phyloP scores from a whole-genome alignment of 768 basidiomycete species.

The Boletus huronensis region DNA sequence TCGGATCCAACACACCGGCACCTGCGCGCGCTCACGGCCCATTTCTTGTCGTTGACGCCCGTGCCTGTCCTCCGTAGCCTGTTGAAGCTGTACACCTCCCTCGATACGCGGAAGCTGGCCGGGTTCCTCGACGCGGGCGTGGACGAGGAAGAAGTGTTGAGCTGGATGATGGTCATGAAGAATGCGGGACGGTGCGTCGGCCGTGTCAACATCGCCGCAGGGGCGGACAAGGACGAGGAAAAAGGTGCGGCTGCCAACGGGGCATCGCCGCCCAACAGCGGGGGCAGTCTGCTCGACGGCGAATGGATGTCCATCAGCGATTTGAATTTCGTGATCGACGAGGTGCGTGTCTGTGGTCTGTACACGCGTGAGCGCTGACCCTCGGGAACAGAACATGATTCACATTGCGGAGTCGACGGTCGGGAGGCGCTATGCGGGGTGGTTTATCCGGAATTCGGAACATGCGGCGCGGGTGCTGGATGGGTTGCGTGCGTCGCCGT shows the following conservation, averaged over 20 bases:
- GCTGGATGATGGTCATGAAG: conserved; percentile 97
- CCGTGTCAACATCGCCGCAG: conserved; percentile 38
- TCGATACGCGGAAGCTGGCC: conserved; percentile 88
- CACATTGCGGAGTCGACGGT: conserved; percentile 94
- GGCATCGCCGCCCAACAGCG: conserved; percentile 14
- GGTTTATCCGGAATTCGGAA: conserved; percentile 97
- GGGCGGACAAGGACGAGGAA: conserved; percentile 38
- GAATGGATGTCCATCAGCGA: conserved; percentile 88
- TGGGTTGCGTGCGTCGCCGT: conserved; percentile 57
- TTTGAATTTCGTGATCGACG: conserved; percentile 92
- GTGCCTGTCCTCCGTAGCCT: conserved; percentile 88
- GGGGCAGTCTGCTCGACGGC: conserved; percentile 71
- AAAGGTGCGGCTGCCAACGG: conserved; percentile 8
- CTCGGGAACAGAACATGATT: conserved; percentile 75
- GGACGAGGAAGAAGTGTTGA: conserved; percentile 91
- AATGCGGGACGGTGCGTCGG: conserved; percentile 75
- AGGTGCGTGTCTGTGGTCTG: conserved; percentile 48
- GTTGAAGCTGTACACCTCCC: conserved; percentile 91
- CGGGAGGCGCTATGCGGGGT: conserved; percentile 89
- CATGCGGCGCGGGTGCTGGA: conserved; percentile 85
- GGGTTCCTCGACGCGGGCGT: conserved; percentile 73
- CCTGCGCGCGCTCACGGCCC: conserved; percentile 77
- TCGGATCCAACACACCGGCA: conserved; percentile 81
- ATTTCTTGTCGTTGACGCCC: conserved; percentile 69
- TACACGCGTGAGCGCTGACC: neutral